Evolutionary conservation across 2,329 filamentous ascomycete species (phyloP).

Genomic region (Cladosporium sphaerospermum): DNA sequence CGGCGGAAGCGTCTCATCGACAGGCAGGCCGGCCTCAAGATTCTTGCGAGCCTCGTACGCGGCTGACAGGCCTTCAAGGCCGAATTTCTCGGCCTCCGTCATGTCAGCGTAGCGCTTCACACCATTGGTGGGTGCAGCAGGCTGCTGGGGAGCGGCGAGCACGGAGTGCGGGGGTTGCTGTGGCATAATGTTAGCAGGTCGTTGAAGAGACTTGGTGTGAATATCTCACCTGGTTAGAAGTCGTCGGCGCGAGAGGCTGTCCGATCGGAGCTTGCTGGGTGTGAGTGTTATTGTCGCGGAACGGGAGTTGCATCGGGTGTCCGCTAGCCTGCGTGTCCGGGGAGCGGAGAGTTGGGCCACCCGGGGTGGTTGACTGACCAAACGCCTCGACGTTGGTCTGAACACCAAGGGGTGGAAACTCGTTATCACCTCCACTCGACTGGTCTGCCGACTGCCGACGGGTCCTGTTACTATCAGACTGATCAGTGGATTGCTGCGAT

Average conservation of each 20-base stretch:
- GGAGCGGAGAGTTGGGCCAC: constrained; percentile 19
- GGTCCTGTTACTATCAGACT: constrained; percentile 49
- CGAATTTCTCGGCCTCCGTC: constrained; percentile 55
- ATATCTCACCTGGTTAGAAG: neutral
- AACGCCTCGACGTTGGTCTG: constrained; percentile 42
- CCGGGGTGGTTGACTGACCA: constrained; percentile 19
- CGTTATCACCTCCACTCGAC: constrained; percentile 43
- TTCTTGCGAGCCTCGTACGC: constrained; percentile 30
- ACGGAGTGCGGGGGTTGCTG: constrained; percentile 7
- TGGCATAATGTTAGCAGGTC: constrained; percentile 13
- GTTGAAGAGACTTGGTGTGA: constrained; percentile 19
- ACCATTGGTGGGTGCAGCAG: constrained; percentile 12
- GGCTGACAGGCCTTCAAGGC: constrained; percentile 54
- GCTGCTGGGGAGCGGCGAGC: neutral
- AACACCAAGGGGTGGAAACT: constrained; percentile 55
- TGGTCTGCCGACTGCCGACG: constrained; percentile 27
- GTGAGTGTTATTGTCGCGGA: constrained; percentile 20
- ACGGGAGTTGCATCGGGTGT: constrained; percentile 22
- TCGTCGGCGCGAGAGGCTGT: constrained; percentile 5
- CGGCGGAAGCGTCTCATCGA: constrained; percentile 26
- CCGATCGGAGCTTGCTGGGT: constrained; percentile 23
- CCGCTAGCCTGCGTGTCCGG: constrained; percentile 21
- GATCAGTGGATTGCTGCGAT: constrained; percentile 44
- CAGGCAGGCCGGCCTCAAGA: constrained; percentile 20
- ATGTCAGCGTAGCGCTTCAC: constrained; percentile 49